Base-by-base conservation (phyloP, 352 stramenopile species). In the Phytophthora fragariaefolia region DNA sequence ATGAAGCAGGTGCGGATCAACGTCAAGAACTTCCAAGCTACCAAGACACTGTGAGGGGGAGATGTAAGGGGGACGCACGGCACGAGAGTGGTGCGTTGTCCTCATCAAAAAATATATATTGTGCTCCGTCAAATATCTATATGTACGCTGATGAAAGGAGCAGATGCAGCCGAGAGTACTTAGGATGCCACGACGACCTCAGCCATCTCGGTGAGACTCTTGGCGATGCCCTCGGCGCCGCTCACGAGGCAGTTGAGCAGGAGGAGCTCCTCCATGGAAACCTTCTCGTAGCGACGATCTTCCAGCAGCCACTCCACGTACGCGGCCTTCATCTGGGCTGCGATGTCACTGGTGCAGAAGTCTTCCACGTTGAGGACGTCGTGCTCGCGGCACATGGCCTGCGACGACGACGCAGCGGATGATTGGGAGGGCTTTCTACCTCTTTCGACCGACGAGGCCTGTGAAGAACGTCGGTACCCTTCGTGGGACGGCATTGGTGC, bases 1-100 rank as follows among this genome's bases (percentile, higher is more conserved):
- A 69, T 78, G 63, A 75, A 81, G 46, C 83, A 93, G 58, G 83
- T 77, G 17, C 66, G 74, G 32, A 71, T 87, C 59, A 92, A 93
- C 57, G 69, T 95, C 53, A 74, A 79, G 57, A 71, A 66, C 27
- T 92, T 91, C 71, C 71, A 81, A 40, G 71, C 69, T 47, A 66
- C 60, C 10, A 85, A 85, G 58, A 77, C 49, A 13, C 34, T 82
- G 23, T 84, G 63, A 73, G 27, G 13, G 40, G 22, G 27, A 18
- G 22, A 42, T 9, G 23, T 48, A 28, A 9, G 42, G 20, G 7
- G n/a, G n/a, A n/a, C n/a, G n/a, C n/a, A n/a, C n/a, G n/a, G n/a
- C n/a, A n/a, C n/a, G n/a, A n/a, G n/a, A n/a, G n/a, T n/a, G n/a
- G n/a, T n/a, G n/a, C n/a, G n/a, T n/a, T n/a, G n/a, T 38, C 24